Evolutionary conservation across 75 land plant species (phyloP).

Genomic region (Sequoia sempervirens): DNA sequence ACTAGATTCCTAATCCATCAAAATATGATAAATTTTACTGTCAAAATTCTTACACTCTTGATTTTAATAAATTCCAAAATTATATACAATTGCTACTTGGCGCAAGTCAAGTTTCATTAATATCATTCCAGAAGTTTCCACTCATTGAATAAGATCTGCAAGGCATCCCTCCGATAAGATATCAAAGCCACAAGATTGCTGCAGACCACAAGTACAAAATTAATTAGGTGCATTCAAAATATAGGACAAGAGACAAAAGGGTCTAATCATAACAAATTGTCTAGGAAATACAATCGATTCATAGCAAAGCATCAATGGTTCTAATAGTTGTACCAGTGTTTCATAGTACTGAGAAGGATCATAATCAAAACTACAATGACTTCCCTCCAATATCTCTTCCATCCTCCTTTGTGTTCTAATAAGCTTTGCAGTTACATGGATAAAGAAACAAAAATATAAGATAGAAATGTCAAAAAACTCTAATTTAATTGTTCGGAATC

Average conservation of each 20-base stretch:
- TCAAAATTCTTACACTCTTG: background rate
- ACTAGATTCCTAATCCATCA: constrained; percentile 66
- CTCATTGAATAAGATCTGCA: constrained; percentile 78
- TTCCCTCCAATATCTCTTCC: constrained; percentile 85
- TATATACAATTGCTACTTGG: constrained; percentile 40
- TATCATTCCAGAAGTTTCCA: constrained; percentile 91
- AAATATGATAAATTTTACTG: background rate
- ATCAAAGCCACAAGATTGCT: constrained; percentile 78
- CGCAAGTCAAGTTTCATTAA: constrained; percentile 96
- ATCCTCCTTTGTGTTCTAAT: constrained; percentile 68
- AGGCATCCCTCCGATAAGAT: constrained; percentile 84
- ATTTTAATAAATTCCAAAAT: background rate
- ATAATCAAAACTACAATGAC: constrained; percentile 54
- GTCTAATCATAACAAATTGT: background rate
- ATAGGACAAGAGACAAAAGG: background rate
- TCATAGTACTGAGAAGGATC: constrained; percentile 78
- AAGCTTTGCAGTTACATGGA: constrained; percentile 38
- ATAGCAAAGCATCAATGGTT: constrained; percentile 85
- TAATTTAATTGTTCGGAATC: background rate
- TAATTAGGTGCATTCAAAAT: background rate
- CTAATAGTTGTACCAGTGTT: constrained; percentile 64
- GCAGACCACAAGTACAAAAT: constrained; percentile 6
- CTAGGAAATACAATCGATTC: constrained; percentile 67
- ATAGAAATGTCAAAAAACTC: background rate
- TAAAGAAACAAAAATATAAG: background rate